Conservation (phyloP, 495 filamentous ascomycete species). For the Lophiotrema nucula region DNA sequence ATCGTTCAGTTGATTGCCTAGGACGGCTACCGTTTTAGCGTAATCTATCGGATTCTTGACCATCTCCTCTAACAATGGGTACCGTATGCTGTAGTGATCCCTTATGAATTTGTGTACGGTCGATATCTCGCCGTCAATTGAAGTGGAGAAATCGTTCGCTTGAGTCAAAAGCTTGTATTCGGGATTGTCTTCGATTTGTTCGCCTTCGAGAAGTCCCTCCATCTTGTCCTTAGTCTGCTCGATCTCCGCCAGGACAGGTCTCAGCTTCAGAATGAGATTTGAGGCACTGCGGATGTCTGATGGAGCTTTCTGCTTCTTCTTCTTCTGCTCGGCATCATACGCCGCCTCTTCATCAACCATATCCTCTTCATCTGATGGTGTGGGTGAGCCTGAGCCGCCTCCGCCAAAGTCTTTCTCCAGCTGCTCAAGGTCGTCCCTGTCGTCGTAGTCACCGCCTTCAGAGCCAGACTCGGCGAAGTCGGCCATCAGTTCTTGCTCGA, state of each 20-base stretch:
- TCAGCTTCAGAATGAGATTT: constrained; percentile 70
- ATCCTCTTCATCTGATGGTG: constrained; percentile 52
- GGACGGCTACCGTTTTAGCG: constrained; percentile 89
- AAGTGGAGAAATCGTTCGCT: constrained; percentile 80
- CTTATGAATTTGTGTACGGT: constrained; percentile 93
- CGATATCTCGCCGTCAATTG: constrained; percentile 86
- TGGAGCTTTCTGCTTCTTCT: constrained; percentile 65
- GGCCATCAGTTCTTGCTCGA: constrained; percentile 79
- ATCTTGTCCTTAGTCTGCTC: constrained; percentile 63
- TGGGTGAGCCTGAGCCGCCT: constrained; percentile 13
- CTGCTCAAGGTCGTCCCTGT: constrained; percentile 24
- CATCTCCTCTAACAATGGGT: constrained; percentile 93
- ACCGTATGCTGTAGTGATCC: constrained; percentile 91
- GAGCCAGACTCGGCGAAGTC: constrained; percentile 77
- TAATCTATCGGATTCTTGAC: constrained; percentile 92
- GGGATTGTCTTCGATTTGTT: constrained; percentile 79
- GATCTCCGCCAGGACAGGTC: constrained; percentile 77
- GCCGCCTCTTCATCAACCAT: constrained; percentile 47
- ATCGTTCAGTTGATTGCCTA: constrained; percentile 87
- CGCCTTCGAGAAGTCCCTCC: constrained; percentile 61
- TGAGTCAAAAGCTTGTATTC: constrained; percentile 81
- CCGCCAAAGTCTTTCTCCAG: constrained; percentile 50
- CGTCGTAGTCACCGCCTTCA: constrained; percentile 39
- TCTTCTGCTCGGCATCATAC: constrained; percentile 44
- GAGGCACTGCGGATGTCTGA: constrained; percentile 77